Evolutionary conservation across 2,329 filamentous ascomycete genomes (phyloP).

Genomic region (Lachnellula hyalina): DNA sequence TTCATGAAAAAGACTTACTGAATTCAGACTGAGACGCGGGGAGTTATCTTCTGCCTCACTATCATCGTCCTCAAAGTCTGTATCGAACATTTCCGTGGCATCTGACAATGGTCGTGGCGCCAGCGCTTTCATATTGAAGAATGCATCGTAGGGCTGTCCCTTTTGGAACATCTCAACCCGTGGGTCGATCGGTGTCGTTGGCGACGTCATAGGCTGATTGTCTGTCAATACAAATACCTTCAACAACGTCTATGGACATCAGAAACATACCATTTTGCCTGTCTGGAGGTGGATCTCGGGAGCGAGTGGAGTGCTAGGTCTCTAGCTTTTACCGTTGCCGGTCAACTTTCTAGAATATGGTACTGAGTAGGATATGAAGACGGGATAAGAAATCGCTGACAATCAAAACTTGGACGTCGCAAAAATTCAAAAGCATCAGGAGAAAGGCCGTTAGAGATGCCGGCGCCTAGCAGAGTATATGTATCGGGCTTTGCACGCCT

Average conservation of each 20-base stretch:
- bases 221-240: conserved; percentile 16
- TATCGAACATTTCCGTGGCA: conserved; percentile 73
- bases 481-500: conserved; percentile 14
- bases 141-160: conserved; percentile 47
- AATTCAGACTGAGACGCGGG: conserved; percentile 62
- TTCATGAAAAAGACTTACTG: conserved; percentile 47
- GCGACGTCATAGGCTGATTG: conserved; percentile 21
- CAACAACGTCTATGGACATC: neutral
- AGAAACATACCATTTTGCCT: conserved; percentile 24
- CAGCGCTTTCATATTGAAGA: conserved; percentile 54
- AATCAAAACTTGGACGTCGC: conserved; percentile 19
- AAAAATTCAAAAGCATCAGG: conserved; percentile 26
- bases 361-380: conserved; percentile 12
- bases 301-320: conserved; percentile 21
- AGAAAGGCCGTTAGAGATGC: conserved; percentile 18
- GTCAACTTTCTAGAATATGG: conserved; percentile 23
- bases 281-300: conserved; percentile 19
- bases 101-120: conserved; percentile 60
- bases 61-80: conserved; percentile 62
- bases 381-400: conserved; percentile 21
- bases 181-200: conserved; percentile 26
- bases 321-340: conserved; percentile 30
- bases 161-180: conserved; percentile 41
- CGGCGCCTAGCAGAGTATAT: conserved; percentile 31
- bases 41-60: conserved; percentile 55